Evolutionary conservation across 352 stramenopile genomes (phyloP).

Genomic region (Aphanomyces astaci): DNA sequence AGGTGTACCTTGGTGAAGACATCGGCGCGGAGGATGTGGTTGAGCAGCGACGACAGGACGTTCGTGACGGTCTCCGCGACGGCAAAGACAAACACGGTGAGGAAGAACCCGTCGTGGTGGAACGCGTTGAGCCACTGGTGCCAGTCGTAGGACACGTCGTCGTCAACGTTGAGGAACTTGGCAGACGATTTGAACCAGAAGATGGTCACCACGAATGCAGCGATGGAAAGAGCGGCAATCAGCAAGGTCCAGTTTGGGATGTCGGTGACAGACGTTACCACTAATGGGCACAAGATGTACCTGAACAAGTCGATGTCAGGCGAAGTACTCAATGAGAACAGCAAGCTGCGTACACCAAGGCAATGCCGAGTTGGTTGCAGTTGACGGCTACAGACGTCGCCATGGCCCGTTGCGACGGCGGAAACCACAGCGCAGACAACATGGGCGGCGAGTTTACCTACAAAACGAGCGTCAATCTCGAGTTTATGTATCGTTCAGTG

Average conservation of each 20-base stretch:
- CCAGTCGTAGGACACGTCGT: constrained; percentile 44
- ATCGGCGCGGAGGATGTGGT: constrained; percentile 54
- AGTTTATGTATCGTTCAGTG: too few species aligned
- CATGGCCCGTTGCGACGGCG: constrained; percentile 49
- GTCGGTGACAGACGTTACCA: not conserved
- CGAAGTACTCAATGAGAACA: not conserved
- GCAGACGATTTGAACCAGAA: constrained; percentile 10
- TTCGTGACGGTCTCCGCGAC: constrained; percentile 62
- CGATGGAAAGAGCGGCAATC: constrained; percentile 1
- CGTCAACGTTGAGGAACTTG: not conserved
- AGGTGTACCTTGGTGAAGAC: constrained; percentile 42
- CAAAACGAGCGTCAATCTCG: too few species aligned
- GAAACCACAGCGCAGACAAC: constrained; percentile 68
- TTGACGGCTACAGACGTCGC: constrained; percentile 69
- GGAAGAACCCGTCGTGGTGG: constrained; percentile 47
- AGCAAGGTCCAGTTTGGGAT: not conserved
- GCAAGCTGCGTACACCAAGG: constrained; percentile 53
- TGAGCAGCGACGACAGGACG: constrained; percentile 57
- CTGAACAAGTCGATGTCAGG: not conserved
- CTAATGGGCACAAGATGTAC: constrained; percentile 13
- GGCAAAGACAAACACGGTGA: constrained; percentile 55
- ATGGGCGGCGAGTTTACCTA: constrained; percentile 65
- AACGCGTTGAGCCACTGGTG: constrained; percentile 59
- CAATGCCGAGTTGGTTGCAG: constrained; percentile 60
- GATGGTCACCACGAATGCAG: not conserved